Evolutionary conservation across 108 stramenopile genomes (phyloP).

Genomic region (Conticribra weissflogii): DNA sequence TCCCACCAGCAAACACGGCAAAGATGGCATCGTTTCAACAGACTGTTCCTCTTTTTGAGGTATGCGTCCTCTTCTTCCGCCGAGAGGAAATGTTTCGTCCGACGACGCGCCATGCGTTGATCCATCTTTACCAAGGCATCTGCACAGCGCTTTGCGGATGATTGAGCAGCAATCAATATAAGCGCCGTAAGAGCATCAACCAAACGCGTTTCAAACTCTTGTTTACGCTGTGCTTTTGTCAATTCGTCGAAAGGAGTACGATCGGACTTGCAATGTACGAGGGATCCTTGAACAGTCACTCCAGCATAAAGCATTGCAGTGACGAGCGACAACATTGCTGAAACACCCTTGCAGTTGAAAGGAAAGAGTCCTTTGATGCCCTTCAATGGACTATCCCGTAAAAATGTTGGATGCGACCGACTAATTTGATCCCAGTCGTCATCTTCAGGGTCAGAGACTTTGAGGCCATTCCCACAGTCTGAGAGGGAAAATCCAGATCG

Average conservation of each 20-base stretch:
- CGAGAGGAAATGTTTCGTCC: constrained; percentile 13
- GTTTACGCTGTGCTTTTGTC: constrained; percentile 49
- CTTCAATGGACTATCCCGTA: constrained; percentile 37
- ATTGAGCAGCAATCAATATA: constrained; percentile 67
- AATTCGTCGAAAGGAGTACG: constrained; percentile 61
- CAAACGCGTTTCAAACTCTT: constrained; percentile 68
- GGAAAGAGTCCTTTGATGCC: constrained; percentile 42
- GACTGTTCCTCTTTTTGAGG: constrained; percentile 5
- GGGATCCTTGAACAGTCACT: constrained; percentile 59
- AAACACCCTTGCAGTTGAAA: constrained; percentile 73
- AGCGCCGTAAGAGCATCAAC: constrained; percentile 71
- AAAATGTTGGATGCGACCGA: constrained; percentile 15
- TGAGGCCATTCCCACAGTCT: constrained; percentile 38
- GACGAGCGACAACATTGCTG: constrained; percentile 68
- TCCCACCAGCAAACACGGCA: constrained; percentile 79
- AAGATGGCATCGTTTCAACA: constrained; percentile 48
- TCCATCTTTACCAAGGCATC: constrained; percentile 40
- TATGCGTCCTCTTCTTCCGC: constrained; percentile 35
- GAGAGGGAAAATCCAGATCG: constrained; percentile 44
- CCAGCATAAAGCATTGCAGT: constrained; percentile 74
- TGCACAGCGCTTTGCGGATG: constrained; percentile 42
- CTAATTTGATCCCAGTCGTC: constrained; percentile 32
- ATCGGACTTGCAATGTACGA: constrained; percentile 41
- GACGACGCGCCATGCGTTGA: constrained; percentile 24
- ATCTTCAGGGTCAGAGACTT: constrained; percentile 15